Evolutionary conservation across 2,329 filamentous ascomycete species (phyloP).

Genomic region (Albifimbria verrucaria): DNA sequence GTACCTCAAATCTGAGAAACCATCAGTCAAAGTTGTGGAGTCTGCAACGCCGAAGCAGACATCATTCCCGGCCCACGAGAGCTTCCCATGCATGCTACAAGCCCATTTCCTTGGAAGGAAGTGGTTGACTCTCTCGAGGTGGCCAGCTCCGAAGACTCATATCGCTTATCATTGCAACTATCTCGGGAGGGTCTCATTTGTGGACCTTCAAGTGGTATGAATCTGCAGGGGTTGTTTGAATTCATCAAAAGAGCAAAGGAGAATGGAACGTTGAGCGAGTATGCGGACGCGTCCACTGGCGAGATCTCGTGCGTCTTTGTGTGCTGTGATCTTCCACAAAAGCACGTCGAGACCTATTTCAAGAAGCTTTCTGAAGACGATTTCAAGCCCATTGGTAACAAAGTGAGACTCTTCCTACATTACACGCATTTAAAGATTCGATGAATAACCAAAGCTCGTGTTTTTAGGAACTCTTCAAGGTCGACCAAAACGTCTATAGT

Average conservation of each 20-base stretch:
- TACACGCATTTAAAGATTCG: too few relatives aligned
- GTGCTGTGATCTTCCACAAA: conserved; percentile 62
- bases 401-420: conserved; percentile 20
- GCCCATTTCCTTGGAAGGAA: conserved; percentile 56
- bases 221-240: conserved; percentile 48
- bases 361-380: conserved; percentile 45
- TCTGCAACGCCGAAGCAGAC: conserved; percentile 55
- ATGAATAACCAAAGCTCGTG: too few relatives aligned
- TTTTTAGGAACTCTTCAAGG: too few relatives aligned
- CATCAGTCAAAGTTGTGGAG: conserved; percentile 29
- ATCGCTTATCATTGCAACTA: conserved; percentile 47
- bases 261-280: conserved; percentile 36
- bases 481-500: too few relatives aligned
- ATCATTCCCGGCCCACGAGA: conserved; percentile 57
- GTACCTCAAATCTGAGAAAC: too few relatives aligned
- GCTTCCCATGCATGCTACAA: conserved; percentile 42
- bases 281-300: conserved; percentile 39
- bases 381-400: conserved; percentile 45
- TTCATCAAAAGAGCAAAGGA: conserved; percentile 46
- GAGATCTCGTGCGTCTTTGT: conserved; percentile 54
- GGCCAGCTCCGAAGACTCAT: conserved; percentile 53
- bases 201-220: conserved; percentile 60
- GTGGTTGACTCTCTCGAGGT: conserved; percentile 54
- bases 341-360: conserved; percentile 60
- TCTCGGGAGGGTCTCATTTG: conserved; percentile 56